Percentiles rank a stretch among this genome's conserved stretches.
These are phyloP conservation scores for Xylariaceae sp. DNA, from an alignment of 2,329 filamentous ascomycete genomes.

Conservation along the genomic window DNA sequence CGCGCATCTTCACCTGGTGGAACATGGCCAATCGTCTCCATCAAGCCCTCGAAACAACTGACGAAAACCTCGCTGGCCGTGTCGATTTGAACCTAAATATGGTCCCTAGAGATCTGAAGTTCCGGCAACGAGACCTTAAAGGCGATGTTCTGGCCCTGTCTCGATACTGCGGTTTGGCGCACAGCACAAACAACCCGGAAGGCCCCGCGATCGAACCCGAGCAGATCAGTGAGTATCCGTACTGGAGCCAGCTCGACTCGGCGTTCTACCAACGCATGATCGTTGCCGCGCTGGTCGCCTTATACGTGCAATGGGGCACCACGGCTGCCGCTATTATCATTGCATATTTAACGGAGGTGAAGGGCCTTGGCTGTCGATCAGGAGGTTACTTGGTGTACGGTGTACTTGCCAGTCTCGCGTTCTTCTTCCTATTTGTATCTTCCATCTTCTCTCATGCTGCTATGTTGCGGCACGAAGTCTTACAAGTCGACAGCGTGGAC, in stretches of 20 bases:
- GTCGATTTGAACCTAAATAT: slow-evolving; percentile 6
- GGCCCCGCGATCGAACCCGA: slow-evolving; percentile 6
- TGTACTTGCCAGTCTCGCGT: slow-evolving; percentile 12
- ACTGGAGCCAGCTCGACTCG: slow-evolving; percentile 23
- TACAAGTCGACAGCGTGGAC: neutral
- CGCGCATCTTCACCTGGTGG: slow-evolving; percentile 29
- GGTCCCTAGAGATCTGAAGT: slow-evolving; percentile 9
- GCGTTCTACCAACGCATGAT: slow-evolving; percentile 25
- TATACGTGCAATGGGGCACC: slow-evolving; percentile 29
- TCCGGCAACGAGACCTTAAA: slow-evolving; percentile 12
- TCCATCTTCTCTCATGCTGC: slow-evolving; percentile 28
- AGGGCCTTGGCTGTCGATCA: slow-evolving; percentile 29
- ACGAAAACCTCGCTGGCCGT: slow-evolving; percentile 3
- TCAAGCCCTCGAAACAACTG: slow-evolving; percentile 14
- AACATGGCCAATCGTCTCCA: slow-evolving; percentile 25
- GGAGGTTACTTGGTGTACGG: slow-evolving; percentile 30
- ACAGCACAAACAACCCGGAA: neutral
- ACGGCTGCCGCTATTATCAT: slow-evolving; percentile 26
- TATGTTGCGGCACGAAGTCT: slow-evolving; percentile 20
- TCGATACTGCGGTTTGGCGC: slow-evolving; percentile 23
- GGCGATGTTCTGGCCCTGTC: slow-evolving; percentile 14
- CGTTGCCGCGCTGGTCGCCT: slow-evolving; percentile 11
- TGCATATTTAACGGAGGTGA: slow-evolving; percentile 26
- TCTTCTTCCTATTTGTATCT: slow-evolving; percentile 23
- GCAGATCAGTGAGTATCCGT: slow-evolving; percentile 19